Base-by-base conservation (phyloP, 768 basidiomycete species). In the Kondoa subrosea region DNA sequence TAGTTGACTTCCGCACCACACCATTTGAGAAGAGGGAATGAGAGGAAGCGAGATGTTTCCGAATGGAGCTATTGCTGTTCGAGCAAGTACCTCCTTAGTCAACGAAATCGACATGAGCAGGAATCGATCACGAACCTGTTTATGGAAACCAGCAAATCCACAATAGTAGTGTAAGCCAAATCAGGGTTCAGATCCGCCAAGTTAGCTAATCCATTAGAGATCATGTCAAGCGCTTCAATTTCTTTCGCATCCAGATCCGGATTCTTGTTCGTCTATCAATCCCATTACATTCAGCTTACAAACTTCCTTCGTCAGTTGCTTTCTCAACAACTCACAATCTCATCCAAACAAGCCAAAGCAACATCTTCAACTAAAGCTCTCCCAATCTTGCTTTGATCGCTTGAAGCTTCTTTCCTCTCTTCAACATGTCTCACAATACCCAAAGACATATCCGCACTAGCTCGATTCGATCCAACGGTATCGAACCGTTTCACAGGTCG, bases 401-500 rank as follows among this genome's bases (percentile, higher is more conserved):
- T 85, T 72, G 81, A 85, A n/a, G 78, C 81, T 15, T 79, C 76
- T 71, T 87, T 86, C 68, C 83, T 86, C 30, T 79, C 73, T 32
- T 76, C 77, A 4, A 83, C 81, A 71, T 78, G 83, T 64, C 83
- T 83, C 3, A 8, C 34, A 56, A 14, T 27, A 29, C 15, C 26
- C 12, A 89, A 90, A 31, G 91, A 85, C 74, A 83, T 91, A 72
- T 89, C 91, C 12, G 84, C 82, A 0, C 89, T 90, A 25, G 88
- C 76, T 69, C 85, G 80, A 16, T 90, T 78, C 2, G 89, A 91
- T 2, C 86, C 84, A 14, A 81, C 80, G 2, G 86, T 82, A 75
- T 95, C 91, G 32, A 93, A 85, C 74, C 88, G 89, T 82, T 92
- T 93, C 70, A 93, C 85, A 0, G 92, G 91, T 65, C 91, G 83